Evolutionary conservation across 164 flowering plant species (phyloP).

Genomic region (Stephania japonica): DNA sequence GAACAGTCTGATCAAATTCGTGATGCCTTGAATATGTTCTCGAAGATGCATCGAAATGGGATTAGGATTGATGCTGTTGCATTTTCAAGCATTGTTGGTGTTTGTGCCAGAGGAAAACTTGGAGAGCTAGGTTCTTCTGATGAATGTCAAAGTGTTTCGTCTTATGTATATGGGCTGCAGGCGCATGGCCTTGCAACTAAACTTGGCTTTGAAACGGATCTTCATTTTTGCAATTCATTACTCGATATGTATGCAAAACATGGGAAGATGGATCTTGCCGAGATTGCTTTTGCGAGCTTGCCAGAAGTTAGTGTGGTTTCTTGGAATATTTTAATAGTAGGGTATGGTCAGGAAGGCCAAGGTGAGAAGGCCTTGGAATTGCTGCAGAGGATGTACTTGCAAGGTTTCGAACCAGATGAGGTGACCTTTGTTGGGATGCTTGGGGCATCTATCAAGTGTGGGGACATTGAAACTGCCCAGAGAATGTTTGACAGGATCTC

Average conservation of each 20-base stretch:
- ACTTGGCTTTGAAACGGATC: slow-evolving; percentile 49
- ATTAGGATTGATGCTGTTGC: slow-evolving; percentile 55
- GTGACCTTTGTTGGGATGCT: slow-evolving; percentile 59
- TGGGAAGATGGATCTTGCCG: slow-evolving; percentile 56
- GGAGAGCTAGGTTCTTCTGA: slow-evolving; percentile 19
- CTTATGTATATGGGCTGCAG: slow-evolving; percentile 35
- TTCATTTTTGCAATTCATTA: slow-evolving; percentile 53
- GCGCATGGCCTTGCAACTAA: slow-evolving; percentile 47
- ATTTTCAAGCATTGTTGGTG: slow-evolving; percentile 59
- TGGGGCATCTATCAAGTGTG: slow-evolving; percentile 54
- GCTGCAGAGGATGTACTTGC: slow-evolving; percentile 38
- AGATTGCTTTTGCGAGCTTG: slow-evolving; percentile 37
- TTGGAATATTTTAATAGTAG: slow-evolving; percentile 77
- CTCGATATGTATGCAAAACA: slow-evolving; percentile 62
- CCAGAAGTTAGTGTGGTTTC: slow-evolving; percentile 41
- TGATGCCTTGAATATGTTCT: slow-evolving; percentile 61
- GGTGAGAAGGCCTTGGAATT: slow-evolving; percentile 37
- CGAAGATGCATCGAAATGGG: slow-evolving; percentile 45
- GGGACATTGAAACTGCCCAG: slow-evolving; percentile 48
- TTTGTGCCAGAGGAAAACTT: slow-evolving; percentile 37
- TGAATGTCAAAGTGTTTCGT: slow-evolving; percentile 11
- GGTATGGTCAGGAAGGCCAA: slow-evolving; percentile 45
- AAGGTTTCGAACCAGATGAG: slow-evolving; percentile 58
- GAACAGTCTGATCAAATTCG: slow-evolving; percentile 36
- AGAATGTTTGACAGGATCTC: slow-evolving; percentile 41